Base-by-base conservation (phyloP, 345 rosid genomes). In the Rhodamnia argentea region DNA sequence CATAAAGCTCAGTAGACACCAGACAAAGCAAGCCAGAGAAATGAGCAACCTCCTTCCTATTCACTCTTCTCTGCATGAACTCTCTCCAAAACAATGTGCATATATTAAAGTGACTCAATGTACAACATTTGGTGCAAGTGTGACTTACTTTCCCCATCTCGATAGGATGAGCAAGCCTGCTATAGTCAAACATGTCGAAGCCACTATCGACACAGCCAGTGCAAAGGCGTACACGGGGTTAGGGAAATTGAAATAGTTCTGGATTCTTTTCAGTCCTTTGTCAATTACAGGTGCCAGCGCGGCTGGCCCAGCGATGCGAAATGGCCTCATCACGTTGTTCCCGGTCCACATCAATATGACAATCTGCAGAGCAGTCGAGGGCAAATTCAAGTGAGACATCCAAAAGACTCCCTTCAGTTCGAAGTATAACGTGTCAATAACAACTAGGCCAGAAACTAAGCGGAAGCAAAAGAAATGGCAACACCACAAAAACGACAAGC, bases 301-400 rank as follows among this genome's bases (percentile, higher is more conserved):
- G 20, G 92, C 92, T 3, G 90, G 90, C 87, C 91, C 94, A 44
- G 91, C 90, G 1, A 89, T 91, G 23, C 92, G 87, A 84, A 92
- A 85, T 87, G 94, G 92, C 84, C 91, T 87, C 11, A 88, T 91
- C 42, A 91, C 51, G 29, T 91, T 88, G 86, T 91, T 92, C 58
- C 92, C 92, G 0, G 89, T 87, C 93, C 92, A 91, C 93, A 89
- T 90, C 86, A 92, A 82, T 52, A 92, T 88, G 10, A 88, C 88
- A 84, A 91, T 90, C 90, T 92, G 90, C 53, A 60, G 50, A 84
- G 37, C 50, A 84, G 52, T 52, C 54, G 47, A 18, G 7, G 18
- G 47, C 0, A 18, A 18, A 37, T 37, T 70, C 81, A 70, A 70
- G 47, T 70, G 47, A 70, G 47, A 70, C 81, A 18, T 37, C 14